Evolutionary conservation across 2,329 filamentous ascomycete genomes (phyloP), one percentile per base, ranked within the genome.

Genomic region (Pseudogymnoascus sp.): DNA sequence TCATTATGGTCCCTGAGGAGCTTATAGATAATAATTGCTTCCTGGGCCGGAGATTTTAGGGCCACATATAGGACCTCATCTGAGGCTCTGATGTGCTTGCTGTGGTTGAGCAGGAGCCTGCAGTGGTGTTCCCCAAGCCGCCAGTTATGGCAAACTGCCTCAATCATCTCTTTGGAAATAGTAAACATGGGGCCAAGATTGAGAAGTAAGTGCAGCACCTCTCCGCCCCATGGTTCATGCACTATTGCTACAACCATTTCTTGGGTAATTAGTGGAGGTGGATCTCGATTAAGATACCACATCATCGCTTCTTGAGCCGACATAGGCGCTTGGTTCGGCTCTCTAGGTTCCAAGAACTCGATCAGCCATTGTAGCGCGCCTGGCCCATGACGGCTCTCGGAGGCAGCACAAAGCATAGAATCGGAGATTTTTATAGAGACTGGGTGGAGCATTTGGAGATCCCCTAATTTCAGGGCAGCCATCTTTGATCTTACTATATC

Each of bases 251-350:
- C 26, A 56, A 56, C 3, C 46, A 56, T 56, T 1, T 33, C 10
- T n/a, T 56, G 46, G 8, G 46, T 56, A 56, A 56, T 56, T 4
- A 6, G 8, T 33, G 46, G 46, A 7, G 28, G 4, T 14, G 26
- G 46, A 33, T 56, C n/a, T 56, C 46, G 46, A 56, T 12, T 31
- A 56, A 56, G 46, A 56, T 56, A 56, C 46, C 46, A 31, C n/a
- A 31, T 11, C n/a, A 56, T 33, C 12, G 26, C 28, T 4, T 56
- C 26, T 6, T 28, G 26, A 28, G 26, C 26, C 6, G 26, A 11
- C 8, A 53, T 4, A 16, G 26, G 8, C n/a, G 46, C 12, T 2
- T 56, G 26, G 4, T 12, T 56, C 1, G n/a, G 11, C 5, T 56
- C 7, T 56, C 26, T 56, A 16, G 26, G 26, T 16, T 19, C 46